phyloP scores from a whole-genome alignment of 768 basidiomycete genomes.

The Tricholomella constricta region DNA sequence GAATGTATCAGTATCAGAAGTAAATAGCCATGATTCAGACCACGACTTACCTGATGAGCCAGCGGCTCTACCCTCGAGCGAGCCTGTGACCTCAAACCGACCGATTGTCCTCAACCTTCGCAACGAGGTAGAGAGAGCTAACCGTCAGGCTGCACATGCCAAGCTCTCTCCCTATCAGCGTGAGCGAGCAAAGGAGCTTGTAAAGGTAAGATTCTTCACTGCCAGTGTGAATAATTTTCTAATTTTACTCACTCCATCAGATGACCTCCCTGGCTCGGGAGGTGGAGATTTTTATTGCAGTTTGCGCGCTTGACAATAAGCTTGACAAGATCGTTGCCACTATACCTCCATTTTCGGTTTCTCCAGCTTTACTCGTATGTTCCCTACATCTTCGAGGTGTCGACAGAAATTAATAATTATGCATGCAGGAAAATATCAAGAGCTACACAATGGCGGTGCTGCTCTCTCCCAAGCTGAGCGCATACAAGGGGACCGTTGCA shows the following conservation, averaged over 20 bases:
- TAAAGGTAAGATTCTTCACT: not conserved
- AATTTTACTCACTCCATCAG: not conserved
- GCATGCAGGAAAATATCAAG: constrained; percentile 22
- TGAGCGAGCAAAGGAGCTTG: not conserved
- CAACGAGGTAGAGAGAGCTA: not conserved
- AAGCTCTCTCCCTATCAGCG: constrained; percentile 15
- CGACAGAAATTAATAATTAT: not conserved
- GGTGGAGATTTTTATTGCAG: not conserved
- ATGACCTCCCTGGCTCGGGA: not conserved
- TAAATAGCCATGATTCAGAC: not conserved
- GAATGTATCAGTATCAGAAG: not conserved
- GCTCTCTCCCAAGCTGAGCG: constrained; percentile 23
- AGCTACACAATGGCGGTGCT: constrained; percentile 19
- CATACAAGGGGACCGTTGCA: constrained; percentile 22
- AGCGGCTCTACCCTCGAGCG: not conserved
- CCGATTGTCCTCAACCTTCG: not conserved
- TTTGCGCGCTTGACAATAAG: constrained; percentile 9
- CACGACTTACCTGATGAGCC: not conserved
- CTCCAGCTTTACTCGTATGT: constrained; percentile 6
- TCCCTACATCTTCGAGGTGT: not conserved
- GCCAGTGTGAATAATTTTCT: not conserved
- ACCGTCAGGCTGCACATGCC: not conserved
- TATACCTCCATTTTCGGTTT: constrained; percentile 7
- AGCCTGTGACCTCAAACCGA: not conserved
- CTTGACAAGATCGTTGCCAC: constrained; percentile 6